Evolutionary conservation across 2,329 filamentous ascomycete genomes (phyloP), one percentile per base, ranked within the genome.

Genomic region (Nigrospora oryzae): DNA sequence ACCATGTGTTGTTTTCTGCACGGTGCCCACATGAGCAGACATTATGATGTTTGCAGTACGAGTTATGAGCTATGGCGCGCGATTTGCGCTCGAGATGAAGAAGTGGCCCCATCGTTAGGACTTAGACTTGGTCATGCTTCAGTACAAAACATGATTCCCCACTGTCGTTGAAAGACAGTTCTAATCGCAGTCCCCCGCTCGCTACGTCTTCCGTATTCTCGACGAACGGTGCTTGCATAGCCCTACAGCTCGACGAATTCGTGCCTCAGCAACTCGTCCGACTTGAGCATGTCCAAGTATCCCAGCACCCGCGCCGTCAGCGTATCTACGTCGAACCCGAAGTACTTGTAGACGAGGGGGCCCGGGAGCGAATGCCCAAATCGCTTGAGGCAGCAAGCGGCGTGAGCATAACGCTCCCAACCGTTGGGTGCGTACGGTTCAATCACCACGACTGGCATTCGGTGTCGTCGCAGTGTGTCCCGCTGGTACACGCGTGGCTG

Each of bases 331-430:
- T 77, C 70, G 49, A 74, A 79, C 1, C 76, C 73, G 54, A 80
- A 80, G 44, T 71, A 71, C 51, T 71, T 68, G 54, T 80, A 79
- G 2, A 73, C 73, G 11, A 68, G 67, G 49, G 71, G 69, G 0
- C 75, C 72, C 0, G 77, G 76, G 38, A 81, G 55, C 14, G 68
- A 74, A 53, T 81, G 74, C 0, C 76, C 77, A 50, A 80, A 81
- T 0, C 64, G 62, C 38, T 66, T 65, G 68, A 81, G 73, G 40
- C 66, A 73, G 47, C 67, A 67, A 1, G 71, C 74, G 1, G 76
- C 77, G 56, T 79, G 71, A 0, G 76, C 77, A 52, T 80, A 81
- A 16, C 77, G 59, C 60, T 81, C 78, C 77, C 77, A 81, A 1
- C 76, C 75, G 47, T 74, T 73, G 1, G 70, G 65, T 2, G 72